Base-by-base conservation (phyloP, 2,329 filamentous ascomycete species). In the Ophiostoma ips region DNA sequence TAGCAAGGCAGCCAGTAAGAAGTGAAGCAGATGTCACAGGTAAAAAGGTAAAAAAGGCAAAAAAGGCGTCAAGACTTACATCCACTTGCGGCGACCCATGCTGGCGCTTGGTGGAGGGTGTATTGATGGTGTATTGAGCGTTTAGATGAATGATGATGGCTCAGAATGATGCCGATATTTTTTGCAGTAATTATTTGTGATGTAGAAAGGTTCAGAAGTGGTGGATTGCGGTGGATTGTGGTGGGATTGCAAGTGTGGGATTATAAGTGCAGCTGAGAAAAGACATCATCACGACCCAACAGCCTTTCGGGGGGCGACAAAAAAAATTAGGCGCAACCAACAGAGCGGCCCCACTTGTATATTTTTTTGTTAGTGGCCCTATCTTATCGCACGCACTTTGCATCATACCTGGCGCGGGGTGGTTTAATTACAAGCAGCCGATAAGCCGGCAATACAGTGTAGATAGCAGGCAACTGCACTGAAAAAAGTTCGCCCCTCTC, bases 61-160 rank as follows among this genome's bases (percentile, higher is more conserved):
- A 24, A 13, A n/a, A n/a, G 15, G 15, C 10, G 13, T 35, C 16
- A 37, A 15, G 30, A 62, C 67, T 58, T 58, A 71, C 68, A 72
- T 58, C 55, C 55, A 58, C 50, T 55, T 57, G 51, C 55, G 52
- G 6, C 56, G 55, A 31, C n/a, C n/a, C n/a, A n/a, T n/a, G n/a
- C n/a, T n/a, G 40, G 40, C 34, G 50, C 31, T 55, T 58, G 44
- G 16, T 37, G 49, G 35, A 31, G 28, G 19, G 49, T 13, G 24
- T 19, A 16, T 10, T 16, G 15, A 1, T 24, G 28, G 24, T 43
- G 33, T 34, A n/a, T n/a, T n/a, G n/a, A n/a, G n/a, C 31, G 19
- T 28, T 28, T 28, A 28, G 4, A 8, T 28, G 24, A 28, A 8
- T 43, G 3, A 13, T 16, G 12, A 41, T 24, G 38, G 13, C 28